Evolutionary conservation across 306 rosid genomes (phyloP).

Genomic region (Gastrolobium villosum): DNA sequence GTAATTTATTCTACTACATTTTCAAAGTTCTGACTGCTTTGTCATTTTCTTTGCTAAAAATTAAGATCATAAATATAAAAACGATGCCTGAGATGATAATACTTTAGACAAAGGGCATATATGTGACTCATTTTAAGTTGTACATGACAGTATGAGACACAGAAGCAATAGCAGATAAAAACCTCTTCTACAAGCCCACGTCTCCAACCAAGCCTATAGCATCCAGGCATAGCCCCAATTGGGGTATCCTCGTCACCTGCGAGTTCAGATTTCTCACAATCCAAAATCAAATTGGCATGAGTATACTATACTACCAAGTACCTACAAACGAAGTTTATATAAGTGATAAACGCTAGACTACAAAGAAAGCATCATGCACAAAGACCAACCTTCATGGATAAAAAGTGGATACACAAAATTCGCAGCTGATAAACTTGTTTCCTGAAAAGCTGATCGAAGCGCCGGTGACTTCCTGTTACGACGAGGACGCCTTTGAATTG

Average conservation of each 20-base stretch:
- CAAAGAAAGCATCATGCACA: background rate
- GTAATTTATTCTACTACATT: slow-evolving; percentile 10
- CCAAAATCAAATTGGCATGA: slow-evolving; percentile 31
- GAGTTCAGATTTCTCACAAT: slow-evolving; percentile 46
- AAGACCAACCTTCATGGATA: slow-evolving; percentile 88
- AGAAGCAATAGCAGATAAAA: slow-evolving; percentile 38
- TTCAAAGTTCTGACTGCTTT: background rate
- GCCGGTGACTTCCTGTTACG: slow-evolving; percentile 76
- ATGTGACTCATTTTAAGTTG: slow-evolving; percentile 26
- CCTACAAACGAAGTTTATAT: slow-evolving; percentile 19
- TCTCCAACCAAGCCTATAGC: slow-evolving; percentile 98
- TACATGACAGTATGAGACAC: slow-evolving; percentile 12
- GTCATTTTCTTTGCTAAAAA: background rate
- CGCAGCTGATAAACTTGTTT: slow-evolving; percentile 81
- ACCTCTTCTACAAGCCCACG: slow-evolving; percentile 97
- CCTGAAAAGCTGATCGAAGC: slow-evolving; percentile 85
- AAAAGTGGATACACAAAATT: slow-evolving; percentile 96
- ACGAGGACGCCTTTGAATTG: slow-evolving; percentile 84
- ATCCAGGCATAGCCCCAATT: slow-evolving; percentile 99
- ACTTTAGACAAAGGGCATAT: slow-evolving; percentile 19
- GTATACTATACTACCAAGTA: background rate
- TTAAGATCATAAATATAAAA: slow-evolving; percentile 2
- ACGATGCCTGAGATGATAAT: background rate
- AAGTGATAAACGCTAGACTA: slow-evolving; percentile 8
- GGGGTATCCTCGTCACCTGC: slow-evolving; percentile 94